phyloP scores from a whole-genome alignment of 2,329 filamentous ascomycete species.

The Beauveria australis region DNA sequence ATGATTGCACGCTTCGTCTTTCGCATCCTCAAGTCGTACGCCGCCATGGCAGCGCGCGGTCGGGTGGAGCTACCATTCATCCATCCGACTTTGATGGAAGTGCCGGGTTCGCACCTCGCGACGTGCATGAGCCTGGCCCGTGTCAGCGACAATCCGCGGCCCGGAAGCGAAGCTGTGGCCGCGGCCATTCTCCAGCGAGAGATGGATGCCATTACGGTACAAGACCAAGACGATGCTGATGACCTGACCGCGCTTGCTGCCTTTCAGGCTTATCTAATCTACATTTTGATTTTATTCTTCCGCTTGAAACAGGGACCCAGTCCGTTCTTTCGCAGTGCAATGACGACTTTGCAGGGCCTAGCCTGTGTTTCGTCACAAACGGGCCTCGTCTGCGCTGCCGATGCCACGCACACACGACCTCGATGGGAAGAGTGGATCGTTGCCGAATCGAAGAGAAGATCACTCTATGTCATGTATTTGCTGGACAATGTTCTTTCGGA shows the following conservation, averaged over 20 bases:
- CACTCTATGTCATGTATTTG: slow-evolving; percentile 44
- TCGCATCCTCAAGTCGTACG: slow-evolving; percentile 5
- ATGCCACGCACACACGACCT: slow-evolving; percentile 30
- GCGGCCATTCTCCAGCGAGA: neutral
- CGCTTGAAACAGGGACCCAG: slow-evolving; percentile 17
- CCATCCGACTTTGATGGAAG: neutral
- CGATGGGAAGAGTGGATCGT: slow-evolving; percentile 47
- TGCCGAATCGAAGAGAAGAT: slow-evolving; percentile 43
- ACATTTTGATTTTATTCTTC: slow-evolving; percentile 41
- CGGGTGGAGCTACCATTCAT: neutral
- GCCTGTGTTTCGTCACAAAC: slow-evolving; percentile 30
- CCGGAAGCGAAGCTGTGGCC: neutral
- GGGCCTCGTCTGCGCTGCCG: slow-evolving; percentile 37
- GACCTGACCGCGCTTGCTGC: slow-evolving; percentile 26
- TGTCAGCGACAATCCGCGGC: slow-evolving; percentile 1
- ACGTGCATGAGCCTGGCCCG: slow-evolving; percentile 1
- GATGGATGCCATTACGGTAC: neutral
- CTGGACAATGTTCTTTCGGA: slow-evolving; percentile 41
- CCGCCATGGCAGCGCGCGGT: slow-evolving; percentile 2
- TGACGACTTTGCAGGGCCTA: slow-evolving; percentile 43
- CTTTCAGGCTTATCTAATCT: slow-evolving; percentile 48
- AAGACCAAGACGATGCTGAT: neutral
- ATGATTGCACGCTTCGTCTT: neutral
- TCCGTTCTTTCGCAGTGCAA: slow-evolving; percentile 30
- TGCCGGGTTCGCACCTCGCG: neutral